Conservation (phyloP, 2,329 filamentous ascomycete genomes). For the Xylariales sp. region DNA sequence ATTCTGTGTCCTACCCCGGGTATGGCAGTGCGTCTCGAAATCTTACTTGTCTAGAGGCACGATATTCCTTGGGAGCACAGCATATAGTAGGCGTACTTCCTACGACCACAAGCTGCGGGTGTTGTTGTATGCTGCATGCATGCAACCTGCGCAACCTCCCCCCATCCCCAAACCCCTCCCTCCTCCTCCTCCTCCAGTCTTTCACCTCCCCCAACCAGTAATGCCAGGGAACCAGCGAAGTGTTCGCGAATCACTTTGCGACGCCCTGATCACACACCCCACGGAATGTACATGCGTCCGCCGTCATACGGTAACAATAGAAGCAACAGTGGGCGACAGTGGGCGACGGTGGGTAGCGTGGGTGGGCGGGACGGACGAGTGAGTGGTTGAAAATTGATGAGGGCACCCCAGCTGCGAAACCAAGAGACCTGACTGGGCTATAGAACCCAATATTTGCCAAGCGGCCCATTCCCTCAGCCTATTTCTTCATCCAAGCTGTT, state of each 20-base stretch:
- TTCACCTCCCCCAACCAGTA: slow-evolving; percentile 7
- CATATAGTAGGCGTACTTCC: slow-evolving; percentile 26
- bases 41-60: slow-evolving; percentile 16
- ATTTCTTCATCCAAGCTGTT: not conserved
- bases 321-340: not conserved
- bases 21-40: slow-evolving; percentile 21
- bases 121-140: slow-evolving; percentile 27
- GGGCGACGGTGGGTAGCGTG: not conserved
- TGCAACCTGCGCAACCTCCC: slow-evolving; percentile 28
- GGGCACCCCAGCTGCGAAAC: slow-evolving; percentile 9
- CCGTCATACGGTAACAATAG: slow-evolving; percentile 32
- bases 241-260: slow-evolving; percentile 35
- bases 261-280: slow-evolving; percentile 35
- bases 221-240: slow-evolving; percentile 26
- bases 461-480: not conserved
- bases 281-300: slow-evolving; percentile 26
- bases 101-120: slow-evolving; percentile 28
- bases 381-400: slow-evolving; percentile 23
- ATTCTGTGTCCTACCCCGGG: slow-evolving; percentile 12
- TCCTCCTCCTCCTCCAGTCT: no score
- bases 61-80: slow-evolving; percentile 23
- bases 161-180: not conserved
- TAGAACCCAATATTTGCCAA: slow-evolving; percentile 13
- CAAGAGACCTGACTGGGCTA: not conserved
- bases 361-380: slow-evolving; percentile 23